phyloP scores from a whole-genome alignment of 352 stramenopile genomes.

The Thraustochytrium sp. region DNA sequence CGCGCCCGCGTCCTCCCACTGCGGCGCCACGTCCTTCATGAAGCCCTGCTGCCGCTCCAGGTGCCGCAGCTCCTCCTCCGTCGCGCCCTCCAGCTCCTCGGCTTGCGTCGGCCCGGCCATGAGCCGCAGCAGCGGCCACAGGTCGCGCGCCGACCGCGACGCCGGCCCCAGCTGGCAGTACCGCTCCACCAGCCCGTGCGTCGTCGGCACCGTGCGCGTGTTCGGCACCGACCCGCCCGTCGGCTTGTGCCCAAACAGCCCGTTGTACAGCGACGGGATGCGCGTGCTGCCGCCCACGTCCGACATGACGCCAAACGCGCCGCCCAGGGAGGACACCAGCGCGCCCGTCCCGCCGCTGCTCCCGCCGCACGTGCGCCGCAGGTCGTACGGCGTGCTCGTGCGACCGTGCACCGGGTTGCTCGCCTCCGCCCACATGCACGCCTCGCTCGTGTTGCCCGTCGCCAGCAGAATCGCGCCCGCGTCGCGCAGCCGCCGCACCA shows the following conservation, averaged over 20 bases:
- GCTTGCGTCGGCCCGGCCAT: neutral
- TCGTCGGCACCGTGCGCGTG: neutral
- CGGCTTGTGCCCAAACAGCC: constrained; percentile 55
- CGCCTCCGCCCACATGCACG: constrained; percentile 46
- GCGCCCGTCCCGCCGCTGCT: constrained; percentile 53
- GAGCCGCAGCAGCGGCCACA: constrained; percentile 38
- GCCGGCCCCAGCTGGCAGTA: constrained; percentile 40
- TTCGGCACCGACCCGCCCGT: constrained; percentile 49
- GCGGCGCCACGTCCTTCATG: neutral
- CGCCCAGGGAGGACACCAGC: constrained; percentile 45
- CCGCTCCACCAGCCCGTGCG: neutral
- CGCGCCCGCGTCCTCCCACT: neutral
- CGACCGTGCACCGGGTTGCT: constrained; percentile 45
- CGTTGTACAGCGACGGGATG: constrained; percentile 53
- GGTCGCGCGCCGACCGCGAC: constrained; percentile 31
- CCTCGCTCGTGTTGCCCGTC: constrained; percentile 43
- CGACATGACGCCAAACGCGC: constrained; percentile 45
- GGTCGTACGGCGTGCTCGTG: constrained; percentile 54
- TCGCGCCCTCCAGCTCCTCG: constrained; percentile 21
- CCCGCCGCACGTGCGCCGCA: constrained; percentile 50
- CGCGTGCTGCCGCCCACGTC: constrained; percentile 55
- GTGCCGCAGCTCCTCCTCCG: neutral
- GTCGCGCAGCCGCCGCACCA: neutral
- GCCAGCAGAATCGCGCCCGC: constrained; percentile 38
- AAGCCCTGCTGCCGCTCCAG: neutral